Conservation (phyloP, 108 stramenopile genomes). For the Hondaea fermentalgiana region DNA sequence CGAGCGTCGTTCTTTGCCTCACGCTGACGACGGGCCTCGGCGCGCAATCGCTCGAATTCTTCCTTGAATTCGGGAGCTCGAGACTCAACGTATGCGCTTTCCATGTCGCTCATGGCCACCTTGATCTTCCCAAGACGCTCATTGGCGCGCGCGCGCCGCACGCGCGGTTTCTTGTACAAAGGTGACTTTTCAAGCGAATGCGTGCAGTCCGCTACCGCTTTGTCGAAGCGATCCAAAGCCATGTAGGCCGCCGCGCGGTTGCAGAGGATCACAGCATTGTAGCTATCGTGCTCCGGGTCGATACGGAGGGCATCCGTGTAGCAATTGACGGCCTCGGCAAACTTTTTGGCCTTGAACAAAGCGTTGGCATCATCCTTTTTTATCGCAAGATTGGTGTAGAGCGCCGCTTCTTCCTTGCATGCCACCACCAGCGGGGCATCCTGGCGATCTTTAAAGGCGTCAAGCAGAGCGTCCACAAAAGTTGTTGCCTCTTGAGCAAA, state of each 20-base stretch:
- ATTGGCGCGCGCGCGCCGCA: slow-evolving; percentile 7
- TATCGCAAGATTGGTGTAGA: neutral
- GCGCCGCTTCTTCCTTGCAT: neutral
- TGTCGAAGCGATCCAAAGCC: neutral
- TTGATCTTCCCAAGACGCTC: neutral
- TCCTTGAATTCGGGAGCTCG: neutral
- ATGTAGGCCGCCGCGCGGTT: slow-evolving; percentile 9
- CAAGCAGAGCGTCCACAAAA: neutral
- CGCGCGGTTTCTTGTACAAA: neutral
- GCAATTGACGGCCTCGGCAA: neutral
- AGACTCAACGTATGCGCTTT: neutral
- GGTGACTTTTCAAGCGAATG: neutral
- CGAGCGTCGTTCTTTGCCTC: neutral
- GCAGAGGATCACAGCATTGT: neutral
- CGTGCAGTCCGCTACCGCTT: neutral
- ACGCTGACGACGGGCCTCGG: neutral
- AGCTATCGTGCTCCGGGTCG: neutral
- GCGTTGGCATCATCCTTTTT: neutral
- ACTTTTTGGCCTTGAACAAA: neutral
- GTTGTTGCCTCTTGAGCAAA: neutral
- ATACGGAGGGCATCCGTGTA: neutral
- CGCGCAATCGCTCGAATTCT: neutral
- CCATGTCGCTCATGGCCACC: neutral
- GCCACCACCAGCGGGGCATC: neutral
- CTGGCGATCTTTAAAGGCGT: neutral